Evolutionary conservation across 1,284 basidiomycete species (phyloP), one percentile per base, ranked within the genome.

Genomic region (Xanthoconium separans): DNA sequence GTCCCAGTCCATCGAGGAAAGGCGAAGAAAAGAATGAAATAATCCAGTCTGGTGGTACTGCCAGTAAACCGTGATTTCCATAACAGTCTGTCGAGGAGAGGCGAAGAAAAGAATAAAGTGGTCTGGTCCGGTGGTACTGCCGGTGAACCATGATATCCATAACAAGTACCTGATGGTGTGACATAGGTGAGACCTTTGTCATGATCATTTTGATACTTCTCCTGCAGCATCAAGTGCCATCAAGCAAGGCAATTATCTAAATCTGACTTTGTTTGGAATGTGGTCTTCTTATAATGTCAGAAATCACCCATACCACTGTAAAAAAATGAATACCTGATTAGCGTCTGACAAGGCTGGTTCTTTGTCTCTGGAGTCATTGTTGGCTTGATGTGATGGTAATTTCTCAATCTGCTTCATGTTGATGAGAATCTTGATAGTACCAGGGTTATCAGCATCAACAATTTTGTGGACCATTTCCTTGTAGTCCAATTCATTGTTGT

Each of bases 401-500:
- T 16, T 16, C 16, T 36, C 34, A 36, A 36, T 15, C 15, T 36
- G 34, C 13, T 36, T 36, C 34, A 36, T 36, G 13, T 36, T 7
- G 7, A 36, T 7, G 3, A 15, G 16, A 36, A 36, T 36, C 7
- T 36, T 46, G 16, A 10, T 46, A n/a, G 42, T 27, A 31, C 30
- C 11, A 18, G 36, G 36, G 13, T 47, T 13, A 16, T 4, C 24
- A 13, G 40, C 12, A 50, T 52, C 37, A 12, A 39, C 3, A 11
- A 61, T 50, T 9, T 60, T 54, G n/a, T 47, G 36, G 1, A 54
- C 59, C 44, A 64, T 54, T 9, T 60, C 53, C 13, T 56, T 50
- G 41, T 59, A 63, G 44, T 65, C 57, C 2, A 29, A 31, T 10
- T 41, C 13, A 39, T 57, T 58, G 13, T 65, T 53, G 13, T 64